phyloP scores from a whole-genome alignment of 73 alveolate species.

The Tetrahymena elliotti region DNA sequence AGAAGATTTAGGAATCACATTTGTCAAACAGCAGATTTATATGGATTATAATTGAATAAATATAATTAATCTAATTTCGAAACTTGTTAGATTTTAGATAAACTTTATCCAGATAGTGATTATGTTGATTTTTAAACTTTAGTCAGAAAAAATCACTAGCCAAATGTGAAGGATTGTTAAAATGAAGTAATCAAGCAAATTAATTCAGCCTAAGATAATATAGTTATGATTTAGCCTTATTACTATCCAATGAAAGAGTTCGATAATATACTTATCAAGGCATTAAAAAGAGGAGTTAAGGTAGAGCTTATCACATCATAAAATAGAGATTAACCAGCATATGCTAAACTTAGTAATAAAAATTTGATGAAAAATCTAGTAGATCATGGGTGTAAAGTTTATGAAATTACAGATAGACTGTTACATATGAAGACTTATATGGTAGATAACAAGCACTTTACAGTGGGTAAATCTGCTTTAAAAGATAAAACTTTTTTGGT shows the following conservation, averaged over 20 bases:
- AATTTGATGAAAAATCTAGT: slow-evolving; percentile 3
- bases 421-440: slow-evolving; percentile 45
- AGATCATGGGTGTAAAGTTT: slow-evolving; percentile 23
- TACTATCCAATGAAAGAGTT: slow-evolving; percentile 25
- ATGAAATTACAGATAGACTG: slow-evolving; percentile 36
- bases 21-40: slow-evolving; percentile 10
- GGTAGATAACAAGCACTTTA: slow-evolving; percentile 25
- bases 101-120: not conserved
- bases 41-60: slow-evolving; percentile 12
- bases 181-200: slow-evolving; percentile 17
- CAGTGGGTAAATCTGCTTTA: not conserved
- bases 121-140: not conserved
- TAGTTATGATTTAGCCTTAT: slow-evolving; percentile 38
- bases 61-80: not conserved
- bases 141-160: slow-evolving; percentile 1
- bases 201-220: slow-evolving; percentile 8
- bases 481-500: too few species aligned
- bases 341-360: slow-evolving; percentile 8
- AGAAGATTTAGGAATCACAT: slow-evolving; percentile 11
- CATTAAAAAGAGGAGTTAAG: slow-evolving; percentile 46
- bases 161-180: slow-evolving; percentile 16
- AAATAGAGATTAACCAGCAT: slow-evolving; percentile 45
- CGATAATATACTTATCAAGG: slow-evolving; percentile 17
- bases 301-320: slow-evolving; percentile 34
- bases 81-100: not conserved